Evolutionary conservation across 768 basidiomycete genomes (phyloP), one percentile per base, ranked within the genome.

Genomic region (Rhodotorula taiwanensis): DNA sequence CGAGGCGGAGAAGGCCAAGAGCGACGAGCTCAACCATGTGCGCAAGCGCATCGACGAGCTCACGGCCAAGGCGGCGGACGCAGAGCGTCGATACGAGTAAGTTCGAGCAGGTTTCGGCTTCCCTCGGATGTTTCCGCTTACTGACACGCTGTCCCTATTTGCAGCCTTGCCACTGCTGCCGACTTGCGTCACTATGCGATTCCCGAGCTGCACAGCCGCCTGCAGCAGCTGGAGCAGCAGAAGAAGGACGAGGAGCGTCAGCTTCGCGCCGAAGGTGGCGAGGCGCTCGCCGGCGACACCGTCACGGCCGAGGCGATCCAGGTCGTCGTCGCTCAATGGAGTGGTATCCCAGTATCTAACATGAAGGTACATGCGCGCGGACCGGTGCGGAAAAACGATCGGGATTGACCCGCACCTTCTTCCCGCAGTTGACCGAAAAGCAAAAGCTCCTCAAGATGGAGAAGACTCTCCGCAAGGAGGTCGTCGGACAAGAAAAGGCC

Each of bases 401-500:
- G n/a, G n/a, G n/a, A n/a, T n/a, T n/a, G n/a, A n/a, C n/a, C n/a
- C n/a, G n/a, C n/a, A n/a, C n/a, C n/a, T n/a, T n/a, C 16, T 44
- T 5, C 44, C 6, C 36, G n/a, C 60, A 69, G 70, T 36, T 52
- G 20, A 58, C 64, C n/a, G 73, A 97, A 75, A 79, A 86, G 67
- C 89, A 97, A 74, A 89, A 88, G 72, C 79, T 74, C 1, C 58
- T 91, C 6, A 70, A 90, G 87, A 95, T 97, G 91, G 93, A 97
- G 74, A 86, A 88, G 39, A 77, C 80, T 0, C 80, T 97, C 21
- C 78, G 79, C 31, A 75, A 81, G 58, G 82, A 88, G 0, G 87
- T 98, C 13, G 86, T 98, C 5, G 92, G 94, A 2, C 94, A 98
- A 74, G 86, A 90, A 62, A 85, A 91, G 68, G 87, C 90, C n/a